Conservation (phyloP, 129 eudicot species). For the Smallanthus sonchifolius region DNA sequence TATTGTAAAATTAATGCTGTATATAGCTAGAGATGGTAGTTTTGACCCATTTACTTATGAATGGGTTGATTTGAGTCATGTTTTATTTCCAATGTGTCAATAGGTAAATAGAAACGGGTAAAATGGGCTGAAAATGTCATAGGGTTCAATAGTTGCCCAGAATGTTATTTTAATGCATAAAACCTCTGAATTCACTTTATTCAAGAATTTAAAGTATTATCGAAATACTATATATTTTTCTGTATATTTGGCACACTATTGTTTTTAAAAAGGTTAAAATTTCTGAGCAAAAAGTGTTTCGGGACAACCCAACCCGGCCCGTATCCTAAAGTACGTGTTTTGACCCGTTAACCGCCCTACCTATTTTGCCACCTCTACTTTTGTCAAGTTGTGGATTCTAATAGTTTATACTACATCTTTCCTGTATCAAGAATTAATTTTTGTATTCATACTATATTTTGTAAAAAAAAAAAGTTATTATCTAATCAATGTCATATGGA, state of each 20-base stretch:
- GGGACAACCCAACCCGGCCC: neutral
- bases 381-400: neutral
- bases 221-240: neutral
- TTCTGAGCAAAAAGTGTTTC: neutral
- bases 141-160: neutral
- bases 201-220: neutral
- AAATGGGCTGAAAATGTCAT: neutral
- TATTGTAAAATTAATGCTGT: neutral
- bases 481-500: conserved; percentile 17
- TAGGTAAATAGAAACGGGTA: neutral
- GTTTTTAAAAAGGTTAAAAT: neutral
- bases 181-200: neutral
- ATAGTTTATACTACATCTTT: neutral
- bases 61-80: neutral
- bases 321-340: neutral
- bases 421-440: neutral
- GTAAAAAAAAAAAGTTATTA: neutral
- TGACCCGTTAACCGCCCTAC: neutral
- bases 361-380: neutral
- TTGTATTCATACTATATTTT: neutral
- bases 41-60: neutral
- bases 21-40: neutral
- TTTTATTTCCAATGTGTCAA: neutral
- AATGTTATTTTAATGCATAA: neutral
- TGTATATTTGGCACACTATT: neutral